Percentiles rank a stretch among this genome's conserved stretches.
Conservation (phyloP, 768 basidiomycete species). For the Mycena albidolilacea region DNA sequence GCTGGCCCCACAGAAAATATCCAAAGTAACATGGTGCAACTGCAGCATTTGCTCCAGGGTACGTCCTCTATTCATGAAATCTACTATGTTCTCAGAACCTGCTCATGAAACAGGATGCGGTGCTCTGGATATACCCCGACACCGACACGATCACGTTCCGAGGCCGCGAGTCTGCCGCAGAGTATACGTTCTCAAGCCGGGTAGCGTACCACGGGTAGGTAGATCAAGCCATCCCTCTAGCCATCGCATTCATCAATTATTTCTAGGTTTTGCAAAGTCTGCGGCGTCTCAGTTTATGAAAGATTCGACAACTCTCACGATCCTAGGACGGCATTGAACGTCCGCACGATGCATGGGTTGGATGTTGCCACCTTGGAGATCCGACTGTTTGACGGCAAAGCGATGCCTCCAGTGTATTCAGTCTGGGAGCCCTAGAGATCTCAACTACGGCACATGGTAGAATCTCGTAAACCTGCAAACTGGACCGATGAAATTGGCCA, state of each 20-base stretch:
- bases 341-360: slow-evolving; percentile 12
- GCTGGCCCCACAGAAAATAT: slow-evolving; percentile 3
- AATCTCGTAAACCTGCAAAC: no score
- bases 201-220: slow-evolving; percentile 7
- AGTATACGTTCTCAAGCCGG: slow-evolving; percentile 14
- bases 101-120: slow-evolving; percentile 14
- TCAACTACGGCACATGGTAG: no score
- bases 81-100: neutral
- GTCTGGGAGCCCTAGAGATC: neutral
- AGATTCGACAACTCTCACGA: neutral
- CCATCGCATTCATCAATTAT: no score
- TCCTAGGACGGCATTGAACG: neutral
- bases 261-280: slow-evolving; percentile 29
- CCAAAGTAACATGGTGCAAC: slow-evolving; percentile 19
- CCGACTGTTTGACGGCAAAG: neutral
- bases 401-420: neutral
- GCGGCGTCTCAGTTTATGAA: neutral
- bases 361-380: slow-evolving; percentile 3
- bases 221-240: neutral
- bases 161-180: slow-evolving; percentile 5
- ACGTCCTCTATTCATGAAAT: neutral
- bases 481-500: no score
- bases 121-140: slow-evolving; percentile 20
- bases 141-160: neutral
- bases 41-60: slow-evolving; percentile 34